Evolutionary conservation across 2,329 filamentous ascomycete genomes (phyloP).

Genomic region (Stagonosporopsis rhizophila): DNA sequence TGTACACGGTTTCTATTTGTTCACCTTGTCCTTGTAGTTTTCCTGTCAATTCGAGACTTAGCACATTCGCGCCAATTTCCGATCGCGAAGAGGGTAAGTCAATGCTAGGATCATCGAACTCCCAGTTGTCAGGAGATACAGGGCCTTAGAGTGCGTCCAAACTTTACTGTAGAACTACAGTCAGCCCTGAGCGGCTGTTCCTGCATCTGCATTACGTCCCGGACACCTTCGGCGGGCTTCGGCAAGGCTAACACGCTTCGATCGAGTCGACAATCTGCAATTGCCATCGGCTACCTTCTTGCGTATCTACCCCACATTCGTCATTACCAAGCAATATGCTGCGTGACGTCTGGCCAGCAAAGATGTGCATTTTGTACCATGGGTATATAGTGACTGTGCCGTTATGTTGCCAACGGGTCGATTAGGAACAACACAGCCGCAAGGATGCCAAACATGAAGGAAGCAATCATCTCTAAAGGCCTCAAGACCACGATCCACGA

Average conservation of each 20-base stretch:
- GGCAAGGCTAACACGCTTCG: constrained; percentile 7
- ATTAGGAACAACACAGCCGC: background rate
- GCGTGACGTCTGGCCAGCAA: constrained; percentile 7
- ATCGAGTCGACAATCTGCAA: constrained; percentile 10
- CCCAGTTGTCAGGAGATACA: too few relatives aligned
- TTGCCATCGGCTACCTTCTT: constrained; percentile 6
- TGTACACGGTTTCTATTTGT: too few relatives aligned
- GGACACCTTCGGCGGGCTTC: constrained; percentile 5
- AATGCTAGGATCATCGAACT: too few relatives aligned
- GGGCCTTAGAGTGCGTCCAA: too few relatives aligned
- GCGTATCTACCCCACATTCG: constrained; percentile 14
- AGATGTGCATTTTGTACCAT: constrained; percentile 9
- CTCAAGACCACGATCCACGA: constrained; percentile 49
- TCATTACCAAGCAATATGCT: constrained; percentile 17
- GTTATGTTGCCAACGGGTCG: background rate
- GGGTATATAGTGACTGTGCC: constrained; percentile 1
- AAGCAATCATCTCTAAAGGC: constrained; percentile 47
- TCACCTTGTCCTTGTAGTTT: too few relatives aligned
- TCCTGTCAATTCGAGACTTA: too few relatives aligned
- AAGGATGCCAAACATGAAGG: constrained; percentile 48
- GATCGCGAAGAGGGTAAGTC: too few relatives aligned
- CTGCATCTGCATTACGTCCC: background rate
- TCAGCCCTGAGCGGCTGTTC: background rate
- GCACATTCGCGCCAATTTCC: too few relatives aligned
- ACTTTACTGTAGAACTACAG: too few relatives aligned